A percentile compares a stretch with the other conserved stretches of the same genome.
These are phyloP conservation scores for Thelonectria rubi DNA, from an alignment of 2,329 filamentous ascomycete species.

Conservation along the genomic window DNA sequence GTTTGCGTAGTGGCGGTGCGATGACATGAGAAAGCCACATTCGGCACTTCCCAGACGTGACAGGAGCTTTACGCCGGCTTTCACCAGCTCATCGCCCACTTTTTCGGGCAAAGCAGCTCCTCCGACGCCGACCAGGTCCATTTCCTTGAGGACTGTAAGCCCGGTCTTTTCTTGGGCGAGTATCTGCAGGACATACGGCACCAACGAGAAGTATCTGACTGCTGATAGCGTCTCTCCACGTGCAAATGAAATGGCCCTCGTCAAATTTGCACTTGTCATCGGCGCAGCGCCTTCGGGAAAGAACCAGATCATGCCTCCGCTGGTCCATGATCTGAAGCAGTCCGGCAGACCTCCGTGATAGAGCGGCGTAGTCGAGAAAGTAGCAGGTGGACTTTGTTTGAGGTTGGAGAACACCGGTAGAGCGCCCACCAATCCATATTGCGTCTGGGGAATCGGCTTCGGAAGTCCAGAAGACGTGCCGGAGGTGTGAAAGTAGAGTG, in stretches of 20 bases:
- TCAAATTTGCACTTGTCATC: conserved; percentile 64
- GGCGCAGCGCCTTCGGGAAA: conserved; percentile 66
- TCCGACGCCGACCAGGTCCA: conserved; percentile 71
- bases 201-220: conserved; percentile 68
- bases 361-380: conserved; percentile 71
- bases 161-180: conserved; percentile 55
- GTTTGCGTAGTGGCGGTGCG: conserved; percentile 61
- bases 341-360: conserved; percentile 74
- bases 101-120: conserved; percentile 65
- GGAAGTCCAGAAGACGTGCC: conserved; percentile 71
- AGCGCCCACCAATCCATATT: conserved; percentile 60
- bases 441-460: conserved; percentile 67
- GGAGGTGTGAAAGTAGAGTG: conserved; percentile 71
- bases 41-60: conserved; percentile 73
- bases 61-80: conserved; percentile 61
- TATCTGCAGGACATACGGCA: conserved; percentile 67
- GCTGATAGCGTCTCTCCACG: conserved; percentile 31
- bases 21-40: conserved; percentile 72
- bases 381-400: conserved; percentile 49
- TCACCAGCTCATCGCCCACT: conserved; percentile 63
- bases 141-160: conserved; percentile 54
- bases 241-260: conserved; percentile 55
- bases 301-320: conserved; percentile 67
- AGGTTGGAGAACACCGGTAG: conserved; percentile 57
- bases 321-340: conserved; percentile 69